These are phyloP conservation scores for Verticillium albo-atrum DNA, from an alignment of 2,329 filamentous ascomycete species.

Conservation along the genomic window DNA sequence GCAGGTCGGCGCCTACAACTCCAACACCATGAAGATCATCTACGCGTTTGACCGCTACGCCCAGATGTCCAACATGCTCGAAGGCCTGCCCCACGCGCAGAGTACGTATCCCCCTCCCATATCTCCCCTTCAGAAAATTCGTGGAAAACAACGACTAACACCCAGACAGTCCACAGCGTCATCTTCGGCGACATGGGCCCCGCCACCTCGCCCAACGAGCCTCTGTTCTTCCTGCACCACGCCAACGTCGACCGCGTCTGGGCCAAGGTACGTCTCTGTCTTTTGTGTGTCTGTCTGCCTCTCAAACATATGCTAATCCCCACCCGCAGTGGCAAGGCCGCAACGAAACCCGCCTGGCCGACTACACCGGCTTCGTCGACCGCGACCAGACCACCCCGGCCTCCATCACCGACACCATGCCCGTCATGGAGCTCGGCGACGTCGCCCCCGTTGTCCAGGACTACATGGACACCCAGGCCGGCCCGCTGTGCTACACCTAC, in stretches of 20 bases:
- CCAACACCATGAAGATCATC: slow-evolving; percentile 10
- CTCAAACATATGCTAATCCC: neutral
- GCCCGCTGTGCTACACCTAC: slow-evolving; percentile 14
- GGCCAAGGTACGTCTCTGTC: slow-evolving; percentile 8
- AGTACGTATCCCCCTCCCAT: slow-evolving; percentile 1
- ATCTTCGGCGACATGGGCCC: slow-evolving; percentile 20
- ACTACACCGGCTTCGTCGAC: slow-evolving; percentile 13
- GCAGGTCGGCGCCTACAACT: slow-evolving; percentile 10
- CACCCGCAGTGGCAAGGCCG: slow-evolving; percentile 13
- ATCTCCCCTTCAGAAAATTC: neutral
- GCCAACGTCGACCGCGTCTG: slow-evolving; percentile 22
- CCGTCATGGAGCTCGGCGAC: slow-evolving; percentile 8
- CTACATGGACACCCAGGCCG: slow-evolving; percentile 13
- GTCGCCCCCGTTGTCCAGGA: slow-evolving; percentile 10
- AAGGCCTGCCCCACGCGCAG: slow-evolving; percentile 13
- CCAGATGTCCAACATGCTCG: slow-evolving; percentile 11
- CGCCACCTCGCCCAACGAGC: slow-evolving; percentile 20
- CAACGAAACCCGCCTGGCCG: slow-evolving; percentile 10
- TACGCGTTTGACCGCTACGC: slow-evolving; percentile 9
- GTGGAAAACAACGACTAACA: neutral
- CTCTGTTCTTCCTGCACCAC: slow-evolving; percentile 23
- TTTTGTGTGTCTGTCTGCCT: no score
- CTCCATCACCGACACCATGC: slow-evolving; percentile 10
- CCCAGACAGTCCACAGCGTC: slow-evolving; percentile 7
- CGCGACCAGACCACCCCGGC: neutral